Evolutionary conservation across 2,329 filamentous ascomycete genomes (phyloP).

Genomic region (Exophiala sp.): DNA sequence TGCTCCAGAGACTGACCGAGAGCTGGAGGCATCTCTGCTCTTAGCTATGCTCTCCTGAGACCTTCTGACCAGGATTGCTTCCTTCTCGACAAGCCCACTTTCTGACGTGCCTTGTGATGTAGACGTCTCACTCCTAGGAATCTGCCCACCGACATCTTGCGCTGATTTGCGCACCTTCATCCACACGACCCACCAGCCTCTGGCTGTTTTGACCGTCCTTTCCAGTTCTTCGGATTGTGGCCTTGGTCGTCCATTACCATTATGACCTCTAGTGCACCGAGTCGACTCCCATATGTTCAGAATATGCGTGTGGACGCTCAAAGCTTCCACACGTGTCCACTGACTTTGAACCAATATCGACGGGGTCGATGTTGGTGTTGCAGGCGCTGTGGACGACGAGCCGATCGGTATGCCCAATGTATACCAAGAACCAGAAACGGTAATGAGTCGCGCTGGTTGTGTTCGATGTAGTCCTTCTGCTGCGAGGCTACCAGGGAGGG

Average conservation of each 20-base stretch:
- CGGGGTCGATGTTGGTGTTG: background rate
- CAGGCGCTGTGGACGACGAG: constrained; percentile 12
- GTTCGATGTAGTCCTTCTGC: constrained; percentile 24
- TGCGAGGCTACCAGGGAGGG: constrained; percentile 44
- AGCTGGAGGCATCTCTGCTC: constrained; percentile 32
- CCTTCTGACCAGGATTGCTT: constrained; percentile 47
- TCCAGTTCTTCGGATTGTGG: constrained; percentile 51
- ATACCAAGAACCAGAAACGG: constrained; percentile 27
- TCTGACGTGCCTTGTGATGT: background rate
- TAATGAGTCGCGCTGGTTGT: constrained; percentile 10
- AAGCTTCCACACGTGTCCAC: constrained; percentile 51
- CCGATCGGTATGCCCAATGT: constrained; percentile 27
- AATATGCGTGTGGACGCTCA: constrained; percentile 61
- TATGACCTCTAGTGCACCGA: constrained; percentile 27
- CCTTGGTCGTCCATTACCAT: background rate
- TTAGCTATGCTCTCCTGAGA: constrained; percentile 36
- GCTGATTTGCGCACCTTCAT: constrained; percentile 40
- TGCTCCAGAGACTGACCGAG: constrained; percentile 31
- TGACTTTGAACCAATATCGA: constrained; percentile 17
- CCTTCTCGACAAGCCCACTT: constrained; percentile 28
- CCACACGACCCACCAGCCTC: constrained; percentile 68
- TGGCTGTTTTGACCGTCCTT: constrained; percentile 59
- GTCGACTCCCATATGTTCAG: constrained; percentile 56
- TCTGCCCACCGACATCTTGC: background rate
- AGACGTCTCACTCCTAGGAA: too few species aligned